Evolutionary conservation across 805 yeast species (phyloP), one percentile per base, ranked within the genome.

Genomic region (Wickerhamomyces bisporus): DNA sequence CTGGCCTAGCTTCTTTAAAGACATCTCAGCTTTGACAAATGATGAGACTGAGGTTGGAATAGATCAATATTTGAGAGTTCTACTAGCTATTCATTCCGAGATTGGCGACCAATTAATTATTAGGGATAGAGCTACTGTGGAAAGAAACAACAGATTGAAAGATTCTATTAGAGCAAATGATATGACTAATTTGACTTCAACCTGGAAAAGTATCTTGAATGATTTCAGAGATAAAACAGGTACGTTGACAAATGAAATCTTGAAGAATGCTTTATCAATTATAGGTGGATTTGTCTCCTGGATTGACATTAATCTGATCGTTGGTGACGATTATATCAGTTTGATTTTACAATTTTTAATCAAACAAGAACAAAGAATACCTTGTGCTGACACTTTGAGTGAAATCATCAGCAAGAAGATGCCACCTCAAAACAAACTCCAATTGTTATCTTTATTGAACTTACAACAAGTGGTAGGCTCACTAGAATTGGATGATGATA

Each of bases 241-340:
- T 4, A 58, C 57, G 19, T 49, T 55, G 18, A 52, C 60, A 23
- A 45, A 52, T 45, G 77, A 76, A 42, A 70, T 83, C 44, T 49
- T 85, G 52, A 77, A 72, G 44, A 73, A 73, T 42, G 64, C 78
- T 6, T 68, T 87, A 35, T 68, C 69, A 36, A 79, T 79, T 39
- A 76, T 93, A 39, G 97, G 97, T 10, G 77, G 78, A 11, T 93
- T 84, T 73, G 84, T 88, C 18, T 80, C 89, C 18, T 93, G 99
- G 98, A 86, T 89, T 58, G 57, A 52, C 23, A 52, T 52, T 40
- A 38, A 43, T 12, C 35, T 52, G 34, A 49, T 55, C 26, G 52
- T 49, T 7, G 42, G 43, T 24, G 32, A 49, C 2, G 57, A 53
- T 31, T 55, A 55, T 34, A 53, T 55, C 29, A 48, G 44, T 35